Evolutionary conservation across 768 basidiomycete species (phyloP).

Genomic region (Suillus subalutaceus): DNA sequence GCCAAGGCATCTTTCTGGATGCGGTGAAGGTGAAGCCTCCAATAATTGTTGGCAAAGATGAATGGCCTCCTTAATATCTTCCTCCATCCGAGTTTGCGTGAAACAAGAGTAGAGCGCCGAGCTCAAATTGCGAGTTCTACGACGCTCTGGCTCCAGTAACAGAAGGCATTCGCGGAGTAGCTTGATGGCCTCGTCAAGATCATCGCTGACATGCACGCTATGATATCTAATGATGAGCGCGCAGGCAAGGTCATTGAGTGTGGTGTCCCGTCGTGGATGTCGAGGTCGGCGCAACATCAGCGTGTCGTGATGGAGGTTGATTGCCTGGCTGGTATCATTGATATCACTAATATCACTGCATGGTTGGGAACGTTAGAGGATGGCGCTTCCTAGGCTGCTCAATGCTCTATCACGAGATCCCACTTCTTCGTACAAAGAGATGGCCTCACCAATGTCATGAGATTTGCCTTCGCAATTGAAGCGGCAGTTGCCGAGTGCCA

Average conservation of each 20-base stretch:
- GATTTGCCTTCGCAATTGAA: slow-evolving; percentile 15
- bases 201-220: slow-evolving; percentile 11
- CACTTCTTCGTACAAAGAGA: background rate
- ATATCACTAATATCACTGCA: too few relatives aligned
- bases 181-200: slow-evolving; percentile 23
- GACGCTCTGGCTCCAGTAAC: slow-evolving; percentile 2
- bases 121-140: slow-evolving; percentile 12
- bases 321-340: too few relatives aligned
- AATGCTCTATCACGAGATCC: slow-evolving; percentile 14
- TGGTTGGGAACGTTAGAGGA: slow-evolving; percentile 19
- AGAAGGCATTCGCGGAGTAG: slow-evolving; percentile 16
- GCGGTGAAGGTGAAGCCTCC: background rate
- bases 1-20: background rate
- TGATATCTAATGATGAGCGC: slow-evolving; percentile 15
- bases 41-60: slow-evolving; percentile 10
- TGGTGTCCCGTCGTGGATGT: slow-evolving; percentile 10
- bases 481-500: slow-evolving; percentile 9
- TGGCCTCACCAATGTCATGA: background rate
- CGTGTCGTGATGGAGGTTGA: slow-evolving; percentile 4
- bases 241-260: slow-evolving; percentile 19
- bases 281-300: slow-evolving; percentile 9
- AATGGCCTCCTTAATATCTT: slow-evolving; percentile 29
- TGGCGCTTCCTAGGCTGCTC: slow-evolving; percentile 23
- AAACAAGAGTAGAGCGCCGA: slow-evolving; percentile 22
- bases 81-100: background rate